Evolutionary conservation across 78 protist genomes (phyloP).

Genomic region (Emiliania huxleyi): DNA sequence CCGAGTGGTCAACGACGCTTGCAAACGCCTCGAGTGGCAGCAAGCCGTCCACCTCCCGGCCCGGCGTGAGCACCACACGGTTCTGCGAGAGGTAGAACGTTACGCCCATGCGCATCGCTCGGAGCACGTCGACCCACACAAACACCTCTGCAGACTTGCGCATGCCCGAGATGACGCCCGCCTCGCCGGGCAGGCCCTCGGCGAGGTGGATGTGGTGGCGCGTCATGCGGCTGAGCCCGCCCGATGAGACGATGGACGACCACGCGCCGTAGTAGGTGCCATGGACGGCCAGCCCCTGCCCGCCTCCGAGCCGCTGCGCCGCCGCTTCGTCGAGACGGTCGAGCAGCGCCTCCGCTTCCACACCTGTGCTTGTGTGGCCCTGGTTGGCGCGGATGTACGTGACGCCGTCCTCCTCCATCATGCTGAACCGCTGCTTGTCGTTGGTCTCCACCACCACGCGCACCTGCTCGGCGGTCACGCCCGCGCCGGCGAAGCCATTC

Average conservation of each 20-base stretch:
- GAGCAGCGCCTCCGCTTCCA: neutral
- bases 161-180: slow-evolving; percentile 70
- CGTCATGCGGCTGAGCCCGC: slow-evolving; percentile 56
- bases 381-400: slow-evolving; percentile 57
- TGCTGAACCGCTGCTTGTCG: slow-evolving; percentile 39
- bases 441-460: neutral
- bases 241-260: neutral
- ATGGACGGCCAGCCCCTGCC: slow-evolving; percentile 46
- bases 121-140: slow-evolving; percentile 48
- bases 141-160: slow-evolving; percentile 5
- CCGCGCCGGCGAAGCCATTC: neutral
- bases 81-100: slow-evolving; percentile 34
- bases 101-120: slow-evolving; percentile 43
- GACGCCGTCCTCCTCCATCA: neutral
- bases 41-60: slow-evolving; percentile 31
- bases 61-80: slow-evolving; percentile 59
- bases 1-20: too few species aligned
- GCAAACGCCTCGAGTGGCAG: neutral
- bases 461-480: neutral
- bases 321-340: neutral
- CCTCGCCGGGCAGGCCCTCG: slow-evolving; percentile 37
- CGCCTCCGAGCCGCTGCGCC: neutral
- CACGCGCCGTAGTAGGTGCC: slow-evolving; percentile 43
- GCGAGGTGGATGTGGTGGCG: slow-evolving; percentile 71
- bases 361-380: slow-evolving; percentile 55